These are phyloP conservation scores for Bothriochloa decipiens DNA, from an alignment of 176 grass and related monocot species.

Conservation along the genomic window DNA sequence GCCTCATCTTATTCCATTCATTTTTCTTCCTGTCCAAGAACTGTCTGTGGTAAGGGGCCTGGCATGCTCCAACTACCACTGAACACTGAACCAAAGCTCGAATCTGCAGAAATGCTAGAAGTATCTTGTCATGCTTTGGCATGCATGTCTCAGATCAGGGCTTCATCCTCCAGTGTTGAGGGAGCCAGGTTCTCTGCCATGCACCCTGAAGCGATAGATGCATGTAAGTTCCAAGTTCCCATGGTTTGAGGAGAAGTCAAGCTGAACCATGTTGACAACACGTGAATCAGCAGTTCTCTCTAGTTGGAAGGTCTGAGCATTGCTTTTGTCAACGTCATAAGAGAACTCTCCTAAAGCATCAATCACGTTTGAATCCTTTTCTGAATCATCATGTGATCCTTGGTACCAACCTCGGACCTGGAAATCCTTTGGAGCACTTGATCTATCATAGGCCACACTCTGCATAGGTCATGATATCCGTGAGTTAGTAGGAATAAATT, in stretches of 20 bases:
- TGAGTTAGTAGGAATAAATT: slow-evolving; percentile 17
- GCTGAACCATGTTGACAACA: slow-evolving; percentile 60
- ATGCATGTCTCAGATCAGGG: slow-evolving; percentile 33
- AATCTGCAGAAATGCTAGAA: background rate
- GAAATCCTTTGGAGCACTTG: slow-evolving; percentile 85
- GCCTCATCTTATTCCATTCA: background rate
- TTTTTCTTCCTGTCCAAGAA: background rate
- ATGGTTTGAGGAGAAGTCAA: slow-evolving; percentile 78
- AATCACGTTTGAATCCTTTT: slow-evolving; percentile 14
- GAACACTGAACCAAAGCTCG: background rate
- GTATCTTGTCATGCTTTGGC: slow-evolving; percentile 9
- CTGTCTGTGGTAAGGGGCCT: background rate
- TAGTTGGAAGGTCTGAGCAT: slow-evolving; percentile 77
- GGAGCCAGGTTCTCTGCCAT: slow-evolving; percentile 63
- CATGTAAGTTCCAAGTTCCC: slow-evolving; percentile 68
- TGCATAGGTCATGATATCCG: slow-evolving; percentile 38
- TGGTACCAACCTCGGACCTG: slow-evolving; percentile 66
- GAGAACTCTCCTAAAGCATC: slow-evolving; percentile 57
- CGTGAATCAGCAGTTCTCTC: slow-evolving; percentile 19
- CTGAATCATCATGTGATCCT: slow-evolving; percentile 44
- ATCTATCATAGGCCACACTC: slow-evolving; percentile 85
- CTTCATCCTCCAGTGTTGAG: slow-evolving; percentile 9
- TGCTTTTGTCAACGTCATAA: slow-evolving; percentile 72
- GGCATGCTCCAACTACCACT: background rate
- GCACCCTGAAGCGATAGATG: slow-evolving; percentile 94